Conservation (phyloP, 2,329 filamentous ascomycete species). For the Fusarium nanum region DNA sequence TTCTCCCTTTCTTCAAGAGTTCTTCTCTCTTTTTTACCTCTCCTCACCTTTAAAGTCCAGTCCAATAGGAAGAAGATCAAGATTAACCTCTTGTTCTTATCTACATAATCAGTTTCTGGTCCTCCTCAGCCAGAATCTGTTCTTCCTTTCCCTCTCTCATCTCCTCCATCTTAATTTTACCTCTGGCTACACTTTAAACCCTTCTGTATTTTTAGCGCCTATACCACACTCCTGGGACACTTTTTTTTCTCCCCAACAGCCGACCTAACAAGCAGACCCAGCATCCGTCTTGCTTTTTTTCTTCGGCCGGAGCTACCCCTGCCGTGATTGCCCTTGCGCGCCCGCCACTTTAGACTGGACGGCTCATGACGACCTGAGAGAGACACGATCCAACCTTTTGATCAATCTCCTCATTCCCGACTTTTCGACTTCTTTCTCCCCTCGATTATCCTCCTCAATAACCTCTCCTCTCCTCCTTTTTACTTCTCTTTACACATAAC, state of each 20-base stretch:
- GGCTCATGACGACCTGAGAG: slow-evolving; percentile 48
- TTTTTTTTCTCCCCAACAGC: slow-evolving; percentile 38
- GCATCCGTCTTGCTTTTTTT: slow-evolving; percentile 26
- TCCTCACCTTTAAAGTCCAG: slow-evolving; percentile 1
- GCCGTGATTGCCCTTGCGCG: slow-evolving; percentile 33
- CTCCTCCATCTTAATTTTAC: slow-evolving; percentile 34
- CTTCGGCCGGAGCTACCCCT: slow-evolving; percentile 47
- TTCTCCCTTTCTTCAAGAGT: slow-evolving; percentile 4
- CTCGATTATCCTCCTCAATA: slow-evolving; percentile 29
- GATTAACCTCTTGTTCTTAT: slow-evolving; percentile 22
- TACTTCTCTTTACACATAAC: slow-evolving; percentile 35
- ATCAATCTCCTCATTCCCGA: slow-evolving; percentile 31
- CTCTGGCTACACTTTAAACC: slow-evolving; percentile 23
- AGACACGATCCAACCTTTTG: slow-evolving; percentile 33
- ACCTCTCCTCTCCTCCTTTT: slow-evolving; percentile 20
- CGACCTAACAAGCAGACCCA: slow-evolving; percentile 25
- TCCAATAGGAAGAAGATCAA: slow-evolving; percentile 29
- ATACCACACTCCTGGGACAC: slow-evolving; percentile 39
- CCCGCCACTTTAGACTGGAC: slow-evolving; percentile 36
- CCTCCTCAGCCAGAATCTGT: slow-evolving; percentile 27
- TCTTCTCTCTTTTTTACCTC: slow-evolving; percentile 5
- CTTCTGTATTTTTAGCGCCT: slow-evolving; percentile 48
- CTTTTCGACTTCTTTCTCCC: slow-evolving; percentile 19
- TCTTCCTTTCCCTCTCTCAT: slow-evolving; percentile 26
- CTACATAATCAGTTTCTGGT: slow-evolving; percentile 31